Evolutionary conservation across 441 rosid species (phyloP), one percentile per base, ranked within the genome.

Genomic region (Mallotus japonicus): DNA sequence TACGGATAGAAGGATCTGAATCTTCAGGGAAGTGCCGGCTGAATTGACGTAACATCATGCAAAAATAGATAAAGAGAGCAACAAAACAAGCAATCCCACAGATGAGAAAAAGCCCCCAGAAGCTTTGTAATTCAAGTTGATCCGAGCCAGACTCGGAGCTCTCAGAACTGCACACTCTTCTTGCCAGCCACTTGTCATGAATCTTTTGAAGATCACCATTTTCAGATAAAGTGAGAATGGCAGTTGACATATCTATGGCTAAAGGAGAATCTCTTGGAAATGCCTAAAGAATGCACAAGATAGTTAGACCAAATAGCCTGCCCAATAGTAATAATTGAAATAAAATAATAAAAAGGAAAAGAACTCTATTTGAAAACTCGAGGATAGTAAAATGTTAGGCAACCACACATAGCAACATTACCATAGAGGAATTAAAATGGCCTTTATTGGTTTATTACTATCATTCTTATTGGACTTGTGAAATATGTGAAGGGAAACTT

Each of bases 181-280:
- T 88, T 4, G 76, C 68, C 1, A 92, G 90, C 99, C 98, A 92
- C 78, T 68, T 83, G 78, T 90, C 89, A n/a, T 88, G 92, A 61
- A 95, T 88, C 81, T 78, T 86, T 71, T 91, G 92, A 78, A 95
- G 98, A 28, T 92, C 86, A 0, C 98, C 98, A 24, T 86, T 90
- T 83, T 95, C 99, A 0, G 98, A 95, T 42, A 95, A 80, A 19
- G 80, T 70, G 64, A 95, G 87, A 75, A 95, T 87, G 1, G 98
- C 96, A 1, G 97, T 95, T 44, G 99, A 95, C 88, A 93, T 83
- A 83, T 95, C 98, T 9, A 91, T 62, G 14, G 97, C 89, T 80
- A 95, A 75, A 24, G 96, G 98, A 59, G 98, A 95, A 82, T 89
- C 97, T 84, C 89, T 85, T 3, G 89, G 95, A 80, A 95, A 92